Evolutionary conservation across 2,329 filamentous ascomycete genomes (phyloP).

Genomic region (Capronia coronata): DNA sequence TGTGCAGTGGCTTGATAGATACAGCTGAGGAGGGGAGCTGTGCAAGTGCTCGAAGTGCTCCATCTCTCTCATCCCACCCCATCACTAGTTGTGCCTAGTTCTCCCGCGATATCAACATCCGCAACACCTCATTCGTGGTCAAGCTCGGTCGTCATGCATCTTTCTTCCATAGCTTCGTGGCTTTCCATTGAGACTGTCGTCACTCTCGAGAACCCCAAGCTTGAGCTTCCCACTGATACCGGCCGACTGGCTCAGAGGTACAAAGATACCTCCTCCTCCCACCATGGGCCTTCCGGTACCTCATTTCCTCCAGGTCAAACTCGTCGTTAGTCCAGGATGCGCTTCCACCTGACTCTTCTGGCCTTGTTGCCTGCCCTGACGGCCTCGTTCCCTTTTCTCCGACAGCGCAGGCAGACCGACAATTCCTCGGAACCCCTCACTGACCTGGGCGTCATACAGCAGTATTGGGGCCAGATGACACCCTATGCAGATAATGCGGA

Average conservation of each 20-base stretch:
- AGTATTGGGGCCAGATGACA: slow-evolving; percentile 45
- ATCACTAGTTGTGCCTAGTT: too few relatives aligned
- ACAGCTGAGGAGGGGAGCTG: too few relatives aligned
- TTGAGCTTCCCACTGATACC: neutral
- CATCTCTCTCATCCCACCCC: too few relatives aligned
- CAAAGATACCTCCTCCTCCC: neutral
- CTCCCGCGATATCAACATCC: neutral
- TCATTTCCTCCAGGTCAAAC: neutral
- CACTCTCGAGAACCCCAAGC: neutral
- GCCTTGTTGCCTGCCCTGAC: slow-evolving; percentile 8
- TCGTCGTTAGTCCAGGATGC: slow-evolving; percentile 2
- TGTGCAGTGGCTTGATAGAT: too few relatives aligned
- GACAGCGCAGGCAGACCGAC: slow-evolving; percentile 12
- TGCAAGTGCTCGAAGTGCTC: too few relatives aligned
- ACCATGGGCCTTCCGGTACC: slow-evolving; percentile 5
- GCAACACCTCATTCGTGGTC: neutral
- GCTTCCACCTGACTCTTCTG: slow-evolving; percentile 3
- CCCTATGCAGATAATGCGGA: slow-evolving; percentile 44
- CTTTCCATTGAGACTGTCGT: neutral
- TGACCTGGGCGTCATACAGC: slow-evolving; percentile 34
- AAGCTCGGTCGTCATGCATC: neutral
- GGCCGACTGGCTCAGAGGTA: neutral
- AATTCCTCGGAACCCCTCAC: slow-evolving; percentile 28
- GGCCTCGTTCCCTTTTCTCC: slow-evolving; percentile 8
- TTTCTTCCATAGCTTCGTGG: neutral